Base-by-base conservation (phyloP, 1,284 basidiomycete species). In the Cutaneotrichosporon cavernicola region DNA sequence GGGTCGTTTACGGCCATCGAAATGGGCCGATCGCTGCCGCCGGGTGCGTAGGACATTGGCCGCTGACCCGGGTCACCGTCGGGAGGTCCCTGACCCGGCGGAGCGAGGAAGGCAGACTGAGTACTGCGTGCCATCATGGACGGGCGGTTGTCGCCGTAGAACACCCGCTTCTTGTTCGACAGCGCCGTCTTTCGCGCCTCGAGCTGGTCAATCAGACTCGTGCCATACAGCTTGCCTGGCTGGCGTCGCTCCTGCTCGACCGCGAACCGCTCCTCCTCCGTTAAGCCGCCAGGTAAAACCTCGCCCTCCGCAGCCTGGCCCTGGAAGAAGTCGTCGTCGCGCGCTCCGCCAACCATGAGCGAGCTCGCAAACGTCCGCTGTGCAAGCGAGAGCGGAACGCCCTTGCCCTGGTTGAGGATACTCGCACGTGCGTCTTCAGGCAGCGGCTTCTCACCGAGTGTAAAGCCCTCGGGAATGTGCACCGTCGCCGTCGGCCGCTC, bases 121-220 rank as follows among this genome's bases (percentile, higher is more conserved):
- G 52, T 52, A 13, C 49, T 47, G 10, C 78, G 71, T 11, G 75
- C 69, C 78, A 81, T 80, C 80, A 81, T 81, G 0, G 73, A 72
- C 2, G 80, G 80, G 31, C 80, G 64, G 38, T 73, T 69, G 60
- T 81, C 80, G n/a, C 80, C 80, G 5, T 71, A 70, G 65, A 81
- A 81, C 9, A 73, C 69, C 38, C 78, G 69, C 65, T 76, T 70
- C 65, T 75, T 78, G 53, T 69, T 70, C 62, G 71, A 73, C 67
- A 76, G 64, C 26, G 70, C 74, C 14, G 62, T 52, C 63, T 81
- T 80, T 30, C 78, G 69, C 46, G 74, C 72, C 65, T 81, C 78
- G 14, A 81, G 69, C 63, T 79, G 75, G 66, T 81, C 80, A 66
- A 81, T 80, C 63, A 81, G 64, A 64, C 77, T 79, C 26, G 68